Evolutionary conservation across 768 basidiomycete genomes (phyloP).

Genomic region (Leucosporidium scottii): DNA sequence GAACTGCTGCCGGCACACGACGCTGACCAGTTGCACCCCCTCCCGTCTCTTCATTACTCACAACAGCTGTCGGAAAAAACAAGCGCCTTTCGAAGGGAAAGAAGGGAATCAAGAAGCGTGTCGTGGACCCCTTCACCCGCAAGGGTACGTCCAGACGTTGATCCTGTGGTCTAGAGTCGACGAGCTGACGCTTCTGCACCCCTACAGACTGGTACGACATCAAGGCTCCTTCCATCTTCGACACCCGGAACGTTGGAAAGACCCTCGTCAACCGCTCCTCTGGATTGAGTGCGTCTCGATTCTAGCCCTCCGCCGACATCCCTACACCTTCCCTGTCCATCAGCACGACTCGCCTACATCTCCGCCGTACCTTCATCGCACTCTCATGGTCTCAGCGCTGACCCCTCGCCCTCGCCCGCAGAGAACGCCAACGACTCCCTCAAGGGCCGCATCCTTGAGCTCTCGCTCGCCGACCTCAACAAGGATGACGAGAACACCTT

Average conservation of each 20-base stretch:
- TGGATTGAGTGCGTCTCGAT: constrained; percentile 75
- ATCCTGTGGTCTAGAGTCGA: neutral
- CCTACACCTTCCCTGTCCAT: neutral
- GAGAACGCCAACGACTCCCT: constrained; percentile 98
- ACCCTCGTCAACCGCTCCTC: constrained; percentile 96
- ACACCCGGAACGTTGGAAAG: constrained; percentile 93
- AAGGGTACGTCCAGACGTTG: constrained; percentile 60
- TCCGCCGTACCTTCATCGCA: neutral
- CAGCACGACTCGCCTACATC: neutral
- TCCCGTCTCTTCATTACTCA: neutral
- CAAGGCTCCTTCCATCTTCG: constrained; percentile 96
- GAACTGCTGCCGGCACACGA: no score
- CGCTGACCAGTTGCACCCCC: neutral
- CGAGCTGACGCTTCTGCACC: constrained; percentile 1
- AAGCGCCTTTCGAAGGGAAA: constrained; percentile 97
- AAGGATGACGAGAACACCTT: constrained; percentile 99
- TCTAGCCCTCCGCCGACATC: neutral
- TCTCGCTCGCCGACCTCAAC: constrained; percentile 94
- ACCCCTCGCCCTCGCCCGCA: constrained; percentile 41
- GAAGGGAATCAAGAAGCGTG: constrained; percentile 99
- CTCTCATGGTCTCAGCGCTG: neutral
- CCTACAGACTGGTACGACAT: constrained; percentile 93
- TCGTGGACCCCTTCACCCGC: constrained; percentile 98
- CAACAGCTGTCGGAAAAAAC: constrained; percentile 59
- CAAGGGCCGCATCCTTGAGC: constrained; percentile 91